A percentile compares a stretch with the other conserved stretches of the same genome.
Conservation (phyloP, 306 rosid species). For the Luffa acutangula region DNA sequence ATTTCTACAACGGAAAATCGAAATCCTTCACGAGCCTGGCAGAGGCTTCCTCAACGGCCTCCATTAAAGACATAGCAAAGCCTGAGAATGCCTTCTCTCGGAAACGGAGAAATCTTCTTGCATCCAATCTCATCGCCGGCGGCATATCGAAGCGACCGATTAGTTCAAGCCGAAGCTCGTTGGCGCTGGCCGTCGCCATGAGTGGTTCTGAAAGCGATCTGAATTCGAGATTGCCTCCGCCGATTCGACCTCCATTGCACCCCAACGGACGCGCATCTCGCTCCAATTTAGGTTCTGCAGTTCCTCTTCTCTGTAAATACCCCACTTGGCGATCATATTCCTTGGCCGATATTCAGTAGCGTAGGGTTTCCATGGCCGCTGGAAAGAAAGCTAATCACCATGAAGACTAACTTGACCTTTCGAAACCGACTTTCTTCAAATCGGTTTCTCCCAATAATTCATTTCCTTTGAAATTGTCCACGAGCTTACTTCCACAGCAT, state of each 20-base stretch:
- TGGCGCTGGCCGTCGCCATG: constrained; percentile 20
- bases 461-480: neutral
- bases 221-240: constrained; percentile 15
- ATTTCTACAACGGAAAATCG: constrained; percentile 75
- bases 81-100: constrained; percentile 66
- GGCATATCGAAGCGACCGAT: constrained; percentile 47
- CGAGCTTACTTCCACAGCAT: neutral
- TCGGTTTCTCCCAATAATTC: neutral
- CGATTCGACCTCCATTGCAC: constrained; percentile 10
- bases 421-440: neutral
- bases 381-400: neutral
- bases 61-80: constrained; percentile 54
- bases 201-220: constrained; percentile 27
- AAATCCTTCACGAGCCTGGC: constrained; percentile 80
- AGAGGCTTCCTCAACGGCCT: constrained; percentile 39
- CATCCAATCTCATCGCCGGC: constrained; percentile 20
- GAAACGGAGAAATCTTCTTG: constrained; percentile 61
- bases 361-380: neutral
- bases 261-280: constrained; percentile 18
- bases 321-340: constrained; percentile 23
- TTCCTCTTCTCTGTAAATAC: constrained; percentile 14
- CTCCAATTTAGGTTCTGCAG: neutral
- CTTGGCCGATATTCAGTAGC: constrained; percentile 1
- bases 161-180: constrained; percentile 27
- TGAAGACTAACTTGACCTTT: neutral